phyloP scores from a whole-genome alignment of 2,329 filamentous ascomycete genomes.

The Verticillium klebahnii region DNA sequence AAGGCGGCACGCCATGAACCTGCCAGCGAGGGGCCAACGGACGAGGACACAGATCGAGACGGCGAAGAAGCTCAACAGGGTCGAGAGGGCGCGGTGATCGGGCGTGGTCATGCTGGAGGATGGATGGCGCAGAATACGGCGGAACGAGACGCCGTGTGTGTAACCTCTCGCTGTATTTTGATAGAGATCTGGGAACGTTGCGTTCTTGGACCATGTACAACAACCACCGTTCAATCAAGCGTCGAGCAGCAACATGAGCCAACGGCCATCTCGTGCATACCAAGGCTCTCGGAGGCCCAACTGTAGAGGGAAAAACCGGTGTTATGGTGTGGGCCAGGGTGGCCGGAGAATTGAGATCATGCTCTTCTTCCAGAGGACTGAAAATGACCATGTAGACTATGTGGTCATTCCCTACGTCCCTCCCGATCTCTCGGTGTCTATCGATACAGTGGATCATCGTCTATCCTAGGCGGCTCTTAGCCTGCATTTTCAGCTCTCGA shows the following conservation, averaged over 20 bases:
- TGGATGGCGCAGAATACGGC: not conserved
- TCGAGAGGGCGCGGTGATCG: constrained; percentile 41
- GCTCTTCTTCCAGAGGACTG: not conserved
- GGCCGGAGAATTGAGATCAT: not conserved
- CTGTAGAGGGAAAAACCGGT: too few relatives aligned
- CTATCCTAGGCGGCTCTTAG: not conserved
- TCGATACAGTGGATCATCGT: not conserved
- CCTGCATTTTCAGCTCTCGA: not conserved
- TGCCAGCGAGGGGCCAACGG: constrained; percentile 86
- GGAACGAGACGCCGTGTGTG: not conserved
- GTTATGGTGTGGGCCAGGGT: too few relatives aligned
- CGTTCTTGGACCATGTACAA: not conserved
- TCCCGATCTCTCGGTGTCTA: not conserved
- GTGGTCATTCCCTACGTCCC: not conserved
- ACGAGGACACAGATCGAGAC: constrained; percentile 70
- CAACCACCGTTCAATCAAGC: not conserved
- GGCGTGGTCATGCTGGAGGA: not conserved
- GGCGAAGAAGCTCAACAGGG: constrained; percentile 56
- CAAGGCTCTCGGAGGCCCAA: too few relatives aligned
- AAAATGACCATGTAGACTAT: not conserved
- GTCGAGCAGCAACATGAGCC: not conserved
- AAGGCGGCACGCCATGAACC: constrained; percentile 82
- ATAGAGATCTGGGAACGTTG: not conserved
- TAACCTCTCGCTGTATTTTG: not conserved
- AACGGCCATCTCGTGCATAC: not conserved